Percentiles rank a stretch among this genome's conserved stretches.
phyloP scores from a whole-genome alignment of 2,329 filamentous ascomycete genomes.

The Macrophomina phaseolina region DNA sequence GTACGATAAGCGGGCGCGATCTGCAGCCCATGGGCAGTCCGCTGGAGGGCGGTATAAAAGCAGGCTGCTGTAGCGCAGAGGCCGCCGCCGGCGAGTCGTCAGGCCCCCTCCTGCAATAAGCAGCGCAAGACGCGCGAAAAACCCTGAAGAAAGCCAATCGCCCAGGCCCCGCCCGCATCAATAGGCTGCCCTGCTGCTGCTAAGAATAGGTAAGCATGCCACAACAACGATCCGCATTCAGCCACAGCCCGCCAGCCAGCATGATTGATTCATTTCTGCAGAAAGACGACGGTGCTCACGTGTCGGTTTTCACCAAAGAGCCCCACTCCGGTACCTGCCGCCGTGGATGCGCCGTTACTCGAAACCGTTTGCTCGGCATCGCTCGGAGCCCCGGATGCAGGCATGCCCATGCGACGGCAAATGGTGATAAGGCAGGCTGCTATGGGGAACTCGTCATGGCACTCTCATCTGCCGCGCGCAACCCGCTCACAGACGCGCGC shows the following conservation, averaged over 20 bases:
- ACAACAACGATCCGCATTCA: constrained; percentile 1
- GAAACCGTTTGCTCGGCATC: constrained; percentile 16
- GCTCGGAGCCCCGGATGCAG: constrained; percentile 13
- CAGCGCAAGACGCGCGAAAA: constrained; percentile 17
- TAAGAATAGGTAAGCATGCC: constrained; percentile 7
- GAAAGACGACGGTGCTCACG: constrained; percentile 5
- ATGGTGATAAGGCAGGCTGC: neutral
- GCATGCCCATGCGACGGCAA: constrained; percentile 7
- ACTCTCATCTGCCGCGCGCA: constrained; percentile 14
- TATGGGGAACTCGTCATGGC: neutral
- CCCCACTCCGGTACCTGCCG: constrained; percentile 24
- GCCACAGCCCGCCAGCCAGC: neutral
- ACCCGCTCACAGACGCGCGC: constrained; percentile 4
- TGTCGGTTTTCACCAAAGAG: constrained; percentile 13
- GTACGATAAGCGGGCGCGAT: constrained; percentile 24
- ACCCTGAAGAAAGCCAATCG: neutral
- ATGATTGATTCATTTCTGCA: neutral
- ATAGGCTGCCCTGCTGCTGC: constrained; percentile 19
- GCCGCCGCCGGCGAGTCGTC: constrained; percentile 11
- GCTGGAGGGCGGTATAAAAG: constrained; percentile 14
- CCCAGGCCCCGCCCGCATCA: neutral
- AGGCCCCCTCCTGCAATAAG: constrained; percentile 20
- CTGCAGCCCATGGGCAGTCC: neutral
- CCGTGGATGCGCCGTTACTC: constrained; percentile 11
- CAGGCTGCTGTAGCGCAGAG: neutral